Conservation (phyloP, 352 stramenopile species). For the Phytophthora ramorum region DNA sequence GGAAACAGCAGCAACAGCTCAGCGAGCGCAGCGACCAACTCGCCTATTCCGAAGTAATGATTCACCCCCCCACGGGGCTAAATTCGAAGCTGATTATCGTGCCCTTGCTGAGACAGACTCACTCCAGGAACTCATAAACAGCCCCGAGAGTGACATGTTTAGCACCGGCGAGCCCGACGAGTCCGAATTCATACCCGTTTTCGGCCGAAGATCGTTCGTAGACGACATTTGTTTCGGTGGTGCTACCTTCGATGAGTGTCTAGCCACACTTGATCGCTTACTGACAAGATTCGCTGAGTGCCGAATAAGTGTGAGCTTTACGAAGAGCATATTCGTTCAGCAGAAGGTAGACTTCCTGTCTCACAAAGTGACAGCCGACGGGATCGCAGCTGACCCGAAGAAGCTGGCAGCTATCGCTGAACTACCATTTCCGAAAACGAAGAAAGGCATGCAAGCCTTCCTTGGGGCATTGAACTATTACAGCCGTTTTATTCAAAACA, state of each 20-base stretch:
- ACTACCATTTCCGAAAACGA: background rate
- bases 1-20: background rate
- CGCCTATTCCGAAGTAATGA: background rate
- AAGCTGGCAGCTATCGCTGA: background rate
- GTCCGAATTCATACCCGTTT: background rate
- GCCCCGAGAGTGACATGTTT: constrained; percentile 3
- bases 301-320: constrained; percentile 3
- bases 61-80: background rate
- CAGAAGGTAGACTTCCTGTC: background rate
- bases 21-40: background rate
- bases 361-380: background rate
- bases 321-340: background rate
- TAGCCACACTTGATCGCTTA: background rate
- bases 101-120: background rate
- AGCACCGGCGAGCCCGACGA: background rate
- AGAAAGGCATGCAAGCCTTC: no score
- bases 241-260: background rate
- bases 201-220: background rate
- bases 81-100: constrained; percentile 2
- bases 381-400: background rate
- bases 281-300: constrained; percentile 5
- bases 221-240: constrained; percentile 9
- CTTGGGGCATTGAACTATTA: background rate
- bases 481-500: no score
- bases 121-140: background rate